Base-by-base conservation (phyloP, 2,329 filamentous ascomycete species). In the Pseudocercospora cruenta region DNA sequence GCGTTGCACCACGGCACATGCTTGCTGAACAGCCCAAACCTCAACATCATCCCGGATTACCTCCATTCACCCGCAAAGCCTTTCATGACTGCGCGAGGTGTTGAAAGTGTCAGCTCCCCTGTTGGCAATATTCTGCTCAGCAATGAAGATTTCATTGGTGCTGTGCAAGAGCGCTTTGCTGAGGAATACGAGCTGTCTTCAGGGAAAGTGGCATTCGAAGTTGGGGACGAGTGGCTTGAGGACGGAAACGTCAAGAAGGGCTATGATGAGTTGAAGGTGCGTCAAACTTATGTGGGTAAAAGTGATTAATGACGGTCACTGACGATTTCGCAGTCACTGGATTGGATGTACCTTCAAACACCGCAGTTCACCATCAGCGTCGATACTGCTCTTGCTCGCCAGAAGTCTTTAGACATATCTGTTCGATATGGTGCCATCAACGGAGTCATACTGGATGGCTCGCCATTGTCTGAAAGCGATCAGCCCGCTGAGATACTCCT, bases 1-100 rank as follows among this genome's bases (percentile, higher is more conserved):
- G 90, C 93, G 7, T 83, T 99, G 65, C 95, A 99, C 79, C 95
- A 99, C 79, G 95, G 94, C 7, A 99, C 95, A 0, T 95, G 93
- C 74, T 83, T 99, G 51, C 83, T 98, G 1, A 83, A 85, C 36
- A 94, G 92, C 62, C 90, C 90, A 1, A 91, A 96, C 75, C 82
- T 98, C 49, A 78, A 81, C 31, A 80, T 83, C 47, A 91, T 98
- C 28, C 87, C 89, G 1, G 80, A 84, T 2, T 88, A 94, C 73
- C 79, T 99, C 69, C 85, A 87, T 22, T 93, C 92, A n/a, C 92
- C 93, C 0, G 92, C 91, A 0, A 90, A 89, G 71, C 84, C 85
- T 0, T 94, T 87, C 75, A 90, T 98, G 74, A 88, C 88, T 68
- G 92, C 92, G 0, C 89, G 91, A 67, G 95, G 95, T 0, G 94